These are phyloP conservation scores for Aspergillus eucalypticola DNA, from an alignment of 2,329 filamentous ascomycete genomes.

Conservation along the genomic window DNA sequence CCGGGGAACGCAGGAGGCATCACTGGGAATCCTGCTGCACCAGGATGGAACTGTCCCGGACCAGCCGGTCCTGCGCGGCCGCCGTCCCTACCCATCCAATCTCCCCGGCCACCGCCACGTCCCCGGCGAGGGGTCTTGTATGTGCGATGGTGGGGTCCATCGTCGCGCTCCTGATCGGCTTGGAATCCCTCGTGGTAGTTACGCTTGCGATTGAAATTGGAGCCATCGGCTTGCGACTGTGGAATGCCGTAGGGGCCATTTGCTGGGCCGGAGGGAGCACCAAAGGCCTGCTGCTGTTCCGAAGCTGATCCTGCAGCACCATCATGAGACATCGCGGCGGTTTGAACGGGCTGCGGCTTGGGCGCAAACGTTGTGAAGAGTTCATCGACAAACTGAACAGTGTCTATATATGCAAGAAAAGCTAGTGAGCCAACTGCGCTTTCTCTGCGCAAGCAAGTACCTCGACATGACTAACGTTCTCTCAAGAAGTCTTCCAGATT, in stretches of 20 bases:
- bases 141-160: slow-evolving; percentile 47
- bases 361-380: slow-evolving; percentile 54
- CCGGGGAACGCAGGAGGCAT: slow-evolving; percentile 51
- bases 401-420: slow-evolving; percentile 40
- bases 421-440: slow-evolving; percentile 15
- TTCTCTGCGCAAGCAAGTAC: background rate
- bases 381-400: slow-evolving; percentile 57
- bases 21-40: slow-evolving; percentile 34
- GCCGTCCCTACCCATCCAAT: slow-evolving; percentile 38
- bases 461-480: slow-evolving; percentile 45
- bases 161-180: slow-evolving; percentile 45
- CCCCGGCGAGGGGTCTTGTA: slow-evolving; percentile 49
- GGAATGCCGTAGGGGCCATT: slow-evolving; percentile 21
- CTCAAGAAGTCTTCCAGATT: slow-evolving; percentile 60
- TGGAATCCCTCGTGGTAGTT: slow-evolving; percentile 54
- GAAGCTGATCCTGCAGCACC: slow-evolving; percentile 22
- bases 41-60: slow-evolving; percentile 31
- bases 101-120: slow-evolving; percentile 47
- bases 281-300: slow-evolving; percentile 24
- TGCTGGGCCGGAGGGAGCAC: slow-evolving; percentile 25
- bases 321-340: slow-evolving; percentile 24
- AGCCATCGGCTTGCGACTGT: slow-evolving; percentile 26
- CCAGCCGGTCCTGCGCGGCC: slow-evolving; percentile 25
- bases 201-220: slow-evolving; percentile 52
- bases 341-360: slow-evolving; percentile 40